Evolutionary conservation across 148 eudicot species (phyloP), one percentile per base, ranked within the genome.

Genomic region (Camellia sinensis): DNA sequence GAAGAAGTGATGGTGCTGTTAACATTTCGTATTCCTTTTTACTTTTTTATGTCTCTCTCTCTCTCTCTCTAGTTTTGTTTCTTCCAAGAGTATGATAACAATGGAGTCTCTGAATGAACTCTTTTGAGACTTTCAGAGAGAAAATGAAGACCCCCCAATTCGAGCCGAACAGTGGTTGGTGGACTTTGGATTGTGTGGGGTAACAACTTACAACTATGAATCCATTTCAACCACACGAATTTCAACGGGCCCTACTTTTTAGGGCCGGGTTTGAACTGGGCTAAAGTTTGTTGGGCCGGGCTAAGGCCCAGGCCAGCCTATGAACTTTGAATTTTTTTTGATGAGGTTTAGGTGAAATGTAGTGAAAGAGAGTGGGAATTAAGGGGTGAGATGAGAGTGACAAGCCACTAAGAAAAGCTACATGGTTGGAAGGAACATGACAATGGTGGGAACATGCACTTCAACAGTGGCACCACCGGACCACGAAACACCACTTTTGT

Each of bases 181-280:
- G 79, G 66, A 64, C 40, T 45, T 29, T 83, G 80, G 90, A 85
- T 87, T 73, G 13, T 77, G 90, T 85, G 88, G 90, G 88, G 85
- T 56, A 54, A 18, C 37, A 29, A 1, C 37, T 29, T 29, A 29
- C 37, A 29, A 29, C 37, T 29, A 29, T 29, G 4, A 40, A 61
- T 60, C 79, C 60, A 72, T 82, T 78, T 78, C 75, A 15, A 74
- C 85, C 88, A 86, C 77, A 54, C 40, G 71, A 65, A 64, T 78
- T 78, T 63, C 53, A 44, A 40, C 67, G 68, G 45, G 50, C 45
- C 46, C 37, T 29, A 29, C 37, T 29, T 29, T 29, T 29, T 29
- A 29, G 37, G 37, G 37, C 37, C 37, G 37, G 37, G 37, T 29
- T 29, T 29, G 37, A 29, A 29, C 37, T 1, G 1, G 37, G 37